Evolutionary conservation across 257 asterid species (phyloP), one percentile per base, ranked within the genome.

Genomic region (Salvia rosmarinus): DNA sequence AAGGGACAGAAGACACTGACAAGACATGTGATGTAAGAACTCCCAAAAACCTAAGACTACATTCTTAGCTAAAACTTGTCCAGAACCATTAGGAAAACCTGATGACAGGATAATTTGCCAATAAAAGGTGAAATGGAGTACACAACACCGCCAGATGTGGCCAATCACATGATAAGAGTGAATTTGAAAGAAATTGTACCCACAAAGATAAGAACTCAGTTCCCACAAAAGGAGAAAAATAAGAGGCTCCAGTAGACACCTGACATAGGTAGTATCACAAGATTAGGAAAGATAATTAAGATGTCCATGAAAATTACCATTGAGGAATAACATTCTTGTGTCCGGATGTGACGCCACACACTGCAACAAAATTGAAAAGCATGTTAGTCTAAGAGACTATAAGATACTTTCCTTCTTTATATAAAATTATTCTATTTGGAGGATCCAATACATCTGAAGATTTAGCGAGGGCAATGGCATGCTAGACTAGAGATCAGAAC

Each of bases 331-430:
- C 92, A 83, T 88, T 86, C 98, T 86, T 32, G 99, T 94, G 77
- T 89, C 91, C 0, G 91, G 87, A 82, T 94, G 99, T 58, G 96
- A 91, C 66, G 99, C 99, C 79, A 94, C 98, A 69, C 98, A 89
- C 99, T 94, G 95, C 84, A 83, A 79, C 62, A 76, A 54, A 23
- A 75, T 20, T 64, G 42, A 73, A 43, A 77, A 25, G 44, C 55
- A 46, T 42, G 68, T 76, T 39, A 80, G 75, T 60, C 57, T 14
- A 60, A 34, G 64, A 69, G 72, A 16, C 37, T 17, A 34, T 8
- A 42, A 30, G 16, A 28, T 51, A 65, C 16, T 42, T 32, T 39
- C 51, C 46, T 39, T 64, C 23, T 34, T 1, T 19, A 39, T 4
- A 19, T 19, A 16, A 40, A 35, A 10, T 40, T 32, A 64, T 49